Base-by-base conservation (phyloP, 441 rosid genomes). In the Brassica balearica region DNA sequence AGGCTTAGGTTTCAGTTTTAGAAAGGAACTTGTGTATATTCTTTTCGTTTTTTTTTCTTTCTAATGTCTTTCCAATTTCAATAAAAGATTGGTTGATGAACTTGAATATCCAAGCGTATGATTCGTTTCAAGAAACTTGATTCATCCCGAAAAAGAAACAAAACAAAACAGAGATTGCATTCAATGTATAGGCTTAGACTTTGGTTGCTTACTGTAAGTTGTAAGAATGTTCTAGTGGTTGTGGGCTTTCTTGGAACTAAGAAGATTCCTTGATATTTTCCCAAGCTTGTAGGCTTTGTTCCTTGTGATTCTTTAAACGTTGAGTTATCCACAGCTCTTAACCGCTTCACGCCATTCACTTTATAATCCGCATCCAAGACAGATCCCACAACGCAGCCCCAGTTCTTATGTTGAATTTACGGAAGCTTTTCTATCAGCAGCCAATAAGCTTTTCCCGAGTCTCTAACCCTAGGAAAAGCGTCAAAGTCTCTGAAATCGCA, bases 251-350 rank as follows among this genome's bases (percentile, higher is more conserved):
- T n/a, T n/a, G n/a, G n/a, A n/a, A n/a, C 27, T 25, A 25, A 25
- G 27, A 25, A 25, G 27, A 25, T 25, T 25, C 27, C 0, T 25
- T 25, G 27, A 25, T 25, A 25, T 25, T 0, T 25, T 25, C 0
- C 27, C 27, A 25, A 29, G 34, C 34, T 25, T 29, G 34, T 29
- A 29, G 34, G 34, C 34, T 29, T 29, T 29, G 34, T 29, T 29
- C 34, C 34, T 29, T 29, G 34, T 0, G 34, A 29, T 29, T 29
- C 34, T 29, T 29, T 5, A 29, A 29, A 29, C 7, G 34, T 29
- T 29, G 34, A 89, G 6, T 92, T 89, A 68, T 94, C 94, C 2
- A 88, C 69, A 0, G 89, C 92, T 79, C 91, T 86, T 79, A 88
- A 64, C 0, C 92, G 82, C 65, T 84, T 76, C 0, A 85, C 79